phyloP scores from a whole-genome alignment of 768 basidiomycete genomes.

The Tephrocybe sp. region DNA sequence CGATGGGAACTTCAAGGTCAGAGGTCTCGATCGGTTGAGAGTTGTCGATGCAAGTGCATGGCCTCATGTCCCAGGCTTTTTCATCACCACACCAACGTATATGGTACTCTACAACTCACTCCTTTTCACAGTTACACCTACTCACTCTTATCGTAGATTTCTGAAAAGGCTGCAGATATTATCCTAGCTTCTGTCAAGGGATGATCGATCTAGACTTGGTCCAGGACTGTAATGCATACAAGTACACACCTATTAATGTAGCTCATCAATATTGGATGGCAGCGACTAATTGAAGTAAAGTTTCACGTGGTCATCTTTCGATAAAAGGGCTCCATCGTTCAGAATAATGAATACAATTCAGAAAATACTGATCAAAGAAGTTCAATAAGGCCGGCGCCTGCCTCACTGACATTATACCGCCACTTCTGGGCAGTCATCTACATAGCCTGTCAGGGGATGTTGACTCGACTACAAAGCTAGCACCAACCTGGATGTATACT shows the following conservation, averaged over 20 bases:
- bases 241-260: too few species aligned
- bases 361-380: neutral
- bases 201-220: too few species aligned
- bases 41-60: constrained; percentile 31
- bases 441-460: neutral
- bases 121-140: neutral
- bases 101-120: constrained; percentile 20
- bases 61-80: constrained; percentile 30
- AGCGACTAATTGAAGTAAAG: too few species aligned
- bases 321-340: too few species aligned
- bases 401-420: neutral
- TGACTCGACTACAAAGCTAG: neutral
- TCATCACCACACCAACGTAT: constrained; percentile 29
- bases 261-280: too few species aligned
- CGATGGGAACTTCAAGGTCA: constrained; percentile 27
- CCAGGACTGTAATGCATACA: too few species aligned
- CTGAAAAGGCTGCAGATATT: neutral
- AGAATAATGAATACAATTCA: too few species aligned
- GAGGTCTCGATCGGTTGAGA: constrained; percentile 27
- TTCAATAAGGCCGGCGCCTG: neutral
- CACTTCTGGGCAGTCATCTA: neutral
- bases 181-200: neutral
- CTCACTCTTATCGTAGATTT: neutral
- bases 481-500: constrained; percentile 33
- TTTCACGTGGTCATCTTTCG: too few species aligned